Conservation (phyloP, 2,329 filamentous ascomycete genomes). For the Raffaelea deltoideospora region DNA sequence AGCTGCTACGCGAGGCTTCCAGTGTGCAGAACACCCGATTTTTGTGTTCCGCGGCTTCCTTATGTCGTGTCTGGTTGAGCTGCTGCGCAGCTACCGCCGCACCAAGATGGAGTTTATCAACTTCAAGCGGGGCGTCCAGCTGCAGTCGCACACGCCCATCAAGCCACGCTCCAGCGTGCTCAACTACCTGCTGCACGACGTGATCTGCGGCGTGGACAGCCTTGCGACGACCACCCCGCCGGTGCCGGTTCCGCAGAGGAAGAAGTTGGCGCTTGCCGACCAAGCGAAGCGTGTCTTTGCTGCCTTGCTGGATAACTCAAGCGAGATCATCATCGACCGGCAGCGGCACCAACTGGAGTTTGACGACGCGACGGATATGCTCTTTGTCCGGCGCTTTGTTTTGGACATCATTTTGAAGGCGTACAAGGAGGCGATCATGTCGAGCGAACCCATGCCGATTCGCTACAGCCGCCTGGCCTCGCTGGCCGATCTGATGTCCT, state of each 20-base stretch:
- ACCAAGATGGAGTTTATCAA: constrained; percentile 99
- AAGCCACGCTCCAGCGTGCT: constrained; percentile 86
- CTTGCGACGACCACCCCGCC: constrained; percentile 43
- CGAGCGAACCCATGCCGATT: constrained; percentile 64
- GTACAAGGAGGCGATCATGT: constrained; percentile 73
- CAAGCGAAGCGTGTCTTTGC: constrained; percentile 81
- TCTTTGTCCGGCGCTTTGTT: constrained; percentile 89
- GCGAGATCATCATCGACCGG: constrained; percentile 52
- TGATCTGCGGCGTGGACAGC: constrained; percentile 47
- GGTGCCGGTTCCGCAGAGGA: constrained; percentile 43
- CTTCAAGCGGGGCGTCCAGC: constrained; percentile 82
- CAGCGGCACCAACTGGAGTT: constrained; percentile 42
- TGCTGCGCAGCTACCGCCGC: constrained; percentile 81
- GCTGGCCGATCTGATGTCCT: constrained; percentile 80
- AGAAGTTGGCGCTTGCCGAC: constrained; percentile 68
- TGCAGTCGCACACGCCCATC: constrained; percentile 72
- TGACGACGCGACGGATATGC: constrained; percentile 68
- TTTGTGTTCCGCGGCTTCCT: constrained; percentile 95
- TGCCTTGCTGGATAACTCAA: constrained; percentile 75
- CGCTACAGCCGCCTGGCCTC: constrained; percentile 81
- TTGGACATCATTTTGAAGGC: constrained; percentile 84
- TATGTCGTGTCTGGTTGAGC: constrained; percentile 78
- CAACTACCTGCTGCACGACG: constrained; percentile 79
- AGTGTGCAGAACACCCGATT: constrained; percentile 82
- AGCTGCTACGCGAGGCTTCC: constrained; percentile 52